Base-by-base conservation (phyloP, 352 stramenopile genomes). In the Phytopythium mirpurense region DNA sequence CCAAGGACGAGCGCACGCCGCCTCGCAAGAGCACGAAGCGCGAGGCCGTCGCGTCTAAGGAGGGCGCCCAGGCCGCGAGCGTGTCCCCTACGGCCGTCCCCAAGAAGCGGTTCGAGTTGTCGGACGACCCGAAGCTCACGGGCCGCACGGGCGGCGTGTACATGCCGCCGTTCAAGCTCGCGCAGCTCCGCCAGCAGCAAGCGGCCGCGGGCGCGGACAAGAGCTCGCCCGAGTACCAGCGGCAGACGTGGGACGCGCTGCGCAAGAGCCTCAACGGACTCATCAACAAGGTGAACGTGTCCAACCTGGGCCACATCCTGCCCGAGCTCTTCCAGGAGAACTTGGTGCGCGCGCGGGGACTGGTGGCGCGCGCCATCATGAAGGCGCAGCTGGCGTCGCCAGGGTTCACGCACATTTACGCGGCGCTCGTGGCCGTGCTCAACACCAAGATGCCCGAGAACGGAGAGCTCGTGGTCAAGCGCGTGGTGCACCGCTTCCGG, bases 361-460 rank as follows among this genome's bases (percentile, higher is more conserved):
- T 99, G 15, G 70, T 99, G 23, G 84, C 83, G 26, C 79, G 95
- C 36, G 96, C 94, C 9, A 70, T 99, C 31, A 95, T 99, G 77
- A 98, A 98, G 63, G 96, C 97, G 9, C 94, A 98, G 54, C 63
- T 98, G 23, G 95, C 93, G 2, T 98, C 95, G 21, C 96, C 97
- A 16, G 90, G 96, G 11, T 98, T 98, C 64, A 98, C 94, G 45
- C 88, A 97, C 72, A 93, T 98, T 41, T 99, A 99, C 66, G 96
- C 97, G 3, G 93, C 95, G 11, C 62, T 99, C 1, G 80, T 99
- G 21, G 90, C 96, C 1, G 97, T 99, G n/a, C 62, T 99, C 43
- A 99, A 99, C 74, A 98, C 96, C 1, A 99, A 99, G 63, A 86
- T 99, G 44, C 97, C 97, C 0, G 96, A 99, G 66, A 96, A 96